Evolutionary conservation across 2,329 filamentous ascomycete genomes (phyloP), one percentile per base, ranked within the genome.

Genomic region (Alternaria viburni): DNA sequence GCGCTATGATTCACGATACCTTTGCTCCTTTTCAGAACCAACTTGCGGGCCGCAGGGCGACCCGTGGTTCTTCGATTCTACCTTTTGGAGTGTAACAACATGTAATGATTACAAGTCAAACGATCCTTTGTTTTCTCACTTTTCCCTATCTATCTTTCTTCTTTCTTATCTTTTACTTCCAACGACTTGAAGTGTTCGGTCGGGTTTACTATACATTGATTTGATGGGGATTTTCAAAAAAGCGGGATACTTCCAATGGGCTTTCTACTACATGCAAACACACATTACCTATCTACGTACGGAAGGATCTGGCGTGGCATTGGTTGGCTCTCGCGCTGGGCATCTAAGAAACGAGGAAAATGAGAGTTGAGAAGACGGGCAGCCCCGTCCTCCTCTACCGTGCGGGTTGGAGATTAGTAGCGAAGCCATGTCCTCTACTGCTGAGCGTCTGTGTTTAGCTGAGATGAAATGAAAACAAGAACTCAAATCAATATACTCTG

Each of bases 71-170:
- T 68, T 62, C 44, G 30, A 52, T 70, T 69, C 62, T 62, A 58
- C 56, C 28, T 50, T 59, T 59, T 69, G 61, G 66, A 68, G 70
- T 63, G 75, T 76, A 77, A 77, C 70, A 77, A 69, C 73, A 78
- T 78, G 70, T 78, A 77, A 77, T 77, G 61, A 64, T 57, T 66
- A 55, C 61, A 47, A 55, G 56, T 61, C 60, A 50, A 57, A 62
- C 50, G 50, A 70, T 62, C 62, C 59, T 66, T 67, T 54, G 54
- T 54, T 65, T 64, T 59, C 54, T 47, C 45, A 44, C 17, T 64
- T 62, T 58, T 60, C 50, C 57, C 60, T 55, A 62, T 52, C 47
- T 58, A 45, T 49, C 32, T 49, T 61, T 56, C 57, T 28, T 17
- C 61, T 62, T 61, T 63, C 50, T 59, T 54, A 57, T 65, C 57